Percentiles rank a stretch among this genome's conserved stretches.
Conservation (phyloP, 148 eudicot species). For the Cornus florida region DNA sequence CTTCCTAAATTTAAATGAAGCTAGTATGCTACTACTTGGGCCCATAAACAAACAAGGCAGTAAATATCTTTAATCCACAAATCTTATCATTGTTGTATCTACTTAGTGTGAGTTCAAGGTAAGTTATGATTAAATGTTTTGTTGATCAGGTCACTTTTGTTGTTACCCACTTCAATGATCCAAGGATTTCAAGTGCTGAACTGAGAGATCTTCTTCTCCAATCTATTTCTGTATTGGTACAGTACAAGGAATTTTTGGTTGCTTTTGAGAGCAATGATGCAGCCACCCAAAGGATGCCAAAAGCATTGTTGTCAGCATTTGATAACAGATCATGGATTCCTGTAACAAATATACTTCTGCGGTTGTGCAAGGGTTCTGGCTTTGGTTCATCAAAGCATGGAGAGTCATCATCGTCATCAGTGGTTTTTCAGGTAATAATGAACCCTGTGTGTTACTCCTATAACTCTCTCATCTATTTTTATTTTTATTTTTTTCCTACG, state of each 20-base stretch:
- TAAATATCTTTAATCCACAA: not conserved
- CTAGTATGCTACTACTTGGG: not conserved
- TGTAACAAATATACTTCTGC: conserved; percentile 80
- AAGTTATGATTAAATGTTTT: conserved; percentile 9
- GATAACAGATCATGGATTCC: conserved; percentile 94
- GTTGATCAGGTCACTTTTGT: conserved; percentile 75
- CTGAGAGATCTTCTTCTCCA: conserved; percentile 87
- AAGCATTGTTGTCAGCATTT: conserved; percentile 82
- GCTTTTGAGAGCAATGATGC: conserved; percentile 86
- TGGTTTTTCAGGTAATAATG: conserved; percentile 59
- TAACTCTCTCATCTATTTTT: not conserved
- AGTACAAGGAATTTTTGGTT: conserved; percentile 79
- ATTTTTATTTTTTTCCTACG: not conserved
- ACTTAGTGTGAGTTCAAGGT: not conserved
- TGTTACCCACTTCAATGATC: conserved; percentile 86
- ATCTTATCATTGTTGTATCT: not conserved
- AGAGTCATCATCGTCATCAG: conserved; percentile 74
- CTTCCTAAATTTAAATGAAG: not conserved
- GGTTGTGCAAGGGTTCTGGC: conserved; percentile 89
- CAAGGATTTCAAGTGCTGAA: conserved; percentile 89
- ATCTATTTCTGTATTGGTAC: conserved; percentile 83
- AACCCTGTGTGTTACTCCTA: conserved; percentile 5
- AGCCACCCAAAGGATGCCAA: conserved; percentile 67
- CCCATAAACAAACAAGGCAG: not conserved
- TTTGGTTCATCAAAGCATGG: conserved; percentile 81